Evolutionary conservation across 371 early-diverging fungal species (phyloP), one percentile per base, ranked within the genome.

Genomic region (Syncephalastrum racemosum): DNA sequence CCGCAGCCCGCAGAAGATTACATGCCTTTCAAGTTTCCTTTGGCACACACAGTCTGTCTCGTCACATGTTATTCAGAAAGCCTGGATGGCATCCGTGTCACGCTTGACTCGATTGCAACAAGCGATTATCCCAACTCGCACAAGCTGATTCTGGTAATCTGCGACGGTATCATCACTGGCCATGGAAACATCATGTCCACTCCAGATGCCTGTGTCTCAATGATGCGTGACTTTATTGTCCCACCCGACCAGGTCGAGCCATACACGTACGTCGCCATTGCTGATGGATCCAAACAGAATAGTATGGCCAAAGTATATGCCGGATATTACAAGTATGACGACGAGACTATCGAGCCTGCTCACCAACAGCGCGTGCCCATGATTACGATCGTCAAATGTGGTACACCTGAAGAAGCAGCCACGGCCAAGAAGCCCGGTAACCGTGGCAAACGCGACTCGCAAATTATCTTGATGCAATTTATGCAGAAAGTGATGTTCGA

Each of bases 391-490:
- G 93, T 90, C 50, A 99, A 99, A 76, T 94, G 94, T 54, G 99
- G 99, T 25, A 82, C 89, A 0, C 85, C 85, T 14, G 83, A 81
- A 16, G 95, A 96, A 60, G 62, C 71, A 2, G 62, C 79, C 53
- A 86, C 84, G 18, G 63, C 79, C 49, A 66, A 82, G 27, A 90
- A 91, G 66, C 90, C 95, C 1, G 97, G 97, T 19, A 98, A 99
- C 72, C 83, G 99, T 53, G 99, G 99, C 51, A 99, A 99, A 77
- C 88, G 99, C 58, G 99, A 99, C 71, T 95, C 95, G 18, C 99
- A 99, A 75, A 90, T 99, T 54, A 82, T 99, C 50, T 67, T 99
- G 46, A 99, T 99, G 98, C 85, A 90, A 44, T 99, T 99, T 77
- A 86, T 98, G 77, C 87, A 90, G 66, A 90, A 93, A 59, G 90